Evolutionary conservation across 2,329 filamentous ascomycete species (phyloP), one percentile per base, ranked within the genome.

Genomic region (Colletotrichum sojae): DNA sequence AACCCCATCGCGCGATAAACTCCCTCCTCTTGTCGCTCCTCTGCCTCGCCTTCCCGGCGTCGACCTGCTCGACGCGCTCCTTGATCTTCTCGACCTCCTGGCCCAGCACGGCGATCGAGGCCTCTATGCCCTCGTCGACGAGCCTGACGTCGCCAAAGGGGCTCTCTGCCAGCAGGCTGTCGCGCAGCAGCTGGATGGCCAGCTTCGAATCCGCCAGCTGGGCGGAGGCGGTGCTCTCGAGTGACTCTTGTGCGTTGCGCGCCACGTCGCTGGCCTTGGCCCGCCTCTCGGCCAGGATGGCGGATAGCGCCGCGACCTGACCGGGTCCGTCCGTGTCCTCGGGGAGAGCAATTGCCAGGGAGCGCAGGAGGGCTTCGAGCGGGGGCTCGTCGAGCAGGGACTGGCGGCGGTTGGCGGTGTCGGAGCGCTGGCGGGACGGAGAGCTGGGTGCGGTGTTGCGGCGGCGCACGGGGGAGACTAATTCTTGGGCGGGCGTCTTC

Each of bases 151-250:
- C 65, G 0, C 80, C 79, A 73, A 82, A 88, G 5, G 82, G 77
- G 36, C 83, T 87, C 72, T 90, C 87, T 0, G 85, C 85, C 2
- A 89, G 76, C 1, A 89, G 76, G 48, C 83, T 87, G 67, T 88
- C 86, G 5, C 82, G 78, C 16, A 89, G 75, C 9, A 86, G 73
- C 70, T 86, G 83, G 1, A 89, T 73, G 0, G 86, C 87, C 3
- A 80, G 75, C 18, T 81, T 80, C 0, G 83, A 81, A 67, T 90
- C 87, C 0, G 81, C 76, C 0, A 90, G 73, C 10, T 85, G 81
- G 0, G 78, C 75, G 1, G 78, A 77, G 0, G 83, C 78, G 0
- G 76, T 77, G 0, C 71, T 72, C 73, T 90, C 88, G n/a, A 88
- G 85, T 0, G 82, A 81, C 15, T 83, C 81, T 71, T 90, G 87